Percentiles rank a stretch among this genome's conserved stretches.
These are phyloP conservation scores for Fibroporia radiculosa DNA, from an alignment of 768 basidiomycete species.

Conservation along the genomic window DNA sequence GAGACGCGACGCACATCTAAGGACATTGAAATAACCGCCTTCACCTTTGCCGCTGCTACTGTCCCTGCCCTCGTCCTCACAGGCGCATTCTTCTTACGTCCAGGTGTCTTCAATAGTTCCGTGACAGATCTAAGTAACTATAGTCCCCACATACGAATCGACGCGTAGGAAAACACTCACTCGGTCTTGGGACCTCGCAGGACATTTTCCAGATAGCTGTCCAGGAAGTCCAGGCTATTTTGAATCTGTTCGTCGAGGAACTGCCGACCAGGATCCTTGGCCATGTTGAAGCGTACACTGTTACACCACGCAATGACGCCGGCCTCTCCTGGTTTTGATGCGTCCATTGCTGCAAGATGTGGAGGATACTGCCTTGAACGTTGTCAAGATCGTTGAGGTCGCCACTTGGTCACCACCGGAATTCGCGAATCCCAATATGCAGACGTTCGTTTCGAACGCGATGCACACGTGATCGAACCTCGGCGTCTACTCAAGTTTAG, in stretches of 20 bases:
- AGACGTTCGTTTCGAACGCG: no score
- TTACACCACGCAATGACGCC: conserved; percentile 69
- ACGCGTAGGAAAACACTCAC: conserved; percentile 29
- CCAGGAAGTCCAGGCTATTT: conserved; percentile 73
- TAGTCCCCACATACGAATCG: not conserved
- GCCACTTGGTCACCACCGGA: no score
- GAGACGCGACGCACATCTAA: conserved; percentile 34
- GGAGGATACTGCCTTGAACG: no score
- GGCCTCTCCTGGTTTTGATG: conserved; percentile 19
- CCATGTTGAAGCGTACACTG: conserved; percentile 59
- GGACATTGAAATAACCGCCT: conserved; percentile 30
- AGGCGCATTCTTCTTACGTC: conserved; percentile 53
- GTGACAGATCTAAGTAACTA: conserved; percentile 49
- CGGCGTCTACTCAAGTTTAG: no score
- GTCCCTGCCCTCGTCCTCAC: conserved; percentile 41
- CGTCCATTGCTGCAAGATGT: no score
- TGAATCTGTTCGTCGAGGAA: conserved; percentile 69
- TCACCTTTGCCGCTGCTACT: conserved; percentile 36
- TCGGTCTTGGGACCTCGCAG: conserved; percentile 58
- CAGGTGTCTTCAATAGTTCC: conserved; percentile 79
- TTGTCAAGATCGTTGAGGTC: no score
- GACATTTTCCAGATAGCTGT: conserved; percentile 70
- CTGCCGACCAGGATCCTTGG: conserved; percentile 62
- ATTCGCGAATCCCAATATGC: no score
- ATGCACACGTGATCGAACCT: no score